phyloP scores from a whole-genome alignment of 2,329 filamentous ascomycete genomes.

The Geosmithia morbida region DNA sequence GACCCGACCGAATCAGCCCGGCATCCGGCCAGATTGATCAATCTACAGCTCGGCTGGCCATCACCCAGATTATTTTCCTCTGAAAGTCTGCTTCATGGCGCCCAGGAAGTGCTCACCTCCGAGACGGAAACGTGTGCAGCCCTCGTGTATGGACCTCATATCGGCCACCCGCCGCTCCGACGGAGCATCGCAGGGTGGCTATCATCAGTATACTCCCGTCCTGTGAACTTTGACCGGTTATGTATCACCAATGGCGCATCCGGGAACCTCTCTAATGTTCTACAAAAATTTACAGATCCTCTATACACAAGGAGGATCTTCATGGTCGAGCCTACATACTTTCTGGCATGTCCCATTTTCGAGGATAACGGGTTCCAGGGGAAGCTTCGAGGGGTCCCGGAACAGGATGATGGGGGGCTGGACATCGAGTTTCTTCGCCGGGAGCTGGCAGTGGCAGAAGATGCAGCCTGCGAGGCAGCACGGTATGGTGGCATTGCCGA shows the following conservation, averaged over 20 bases:
- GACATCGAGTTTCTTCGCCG: slow-evolving; percentile 7
- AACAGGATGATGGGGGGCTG: slow-evolving; percentile 26
- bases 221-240: neutral
- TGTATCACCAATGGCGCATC: slow-evolving; percentile 7
- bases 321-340: slow-evolving; percentile 49
- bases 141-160: slow-evolving; percentile 6
- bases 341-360: slow-evolving; percentile 46
- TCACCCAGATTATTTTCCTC: neutral
- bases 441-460: neutral
- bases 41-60: slow-evolving; percentile 2
- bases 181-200: slow-evolving; percentile 5
- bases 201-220: neutral
- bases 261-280: slow-evolving; percentile 4
- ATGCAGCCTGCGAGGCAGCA: neutral
- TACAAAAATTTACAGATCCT: slow-evolving; percentile 38
- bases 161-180: slow-evolving; percentile 5
- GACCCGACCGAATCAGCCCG: neutral
- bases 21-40: neutral
- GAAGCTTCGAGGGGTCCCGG: slow-evolving; percentile 40
- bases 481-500: neutral
- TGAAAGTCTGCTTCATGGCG: neutral
- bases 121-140: slow-evolving; percentile 4
- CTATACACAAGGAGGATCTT: slow-evolving; percentile 44
- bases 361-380: slow-evolving; percentile 43
- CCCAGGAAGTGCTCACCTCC: slow-evolving; percentile 1